Conservation (phyloP, 2,329 filamentous ascomycete species). For the Dactylellina drechsleri region DNA sequence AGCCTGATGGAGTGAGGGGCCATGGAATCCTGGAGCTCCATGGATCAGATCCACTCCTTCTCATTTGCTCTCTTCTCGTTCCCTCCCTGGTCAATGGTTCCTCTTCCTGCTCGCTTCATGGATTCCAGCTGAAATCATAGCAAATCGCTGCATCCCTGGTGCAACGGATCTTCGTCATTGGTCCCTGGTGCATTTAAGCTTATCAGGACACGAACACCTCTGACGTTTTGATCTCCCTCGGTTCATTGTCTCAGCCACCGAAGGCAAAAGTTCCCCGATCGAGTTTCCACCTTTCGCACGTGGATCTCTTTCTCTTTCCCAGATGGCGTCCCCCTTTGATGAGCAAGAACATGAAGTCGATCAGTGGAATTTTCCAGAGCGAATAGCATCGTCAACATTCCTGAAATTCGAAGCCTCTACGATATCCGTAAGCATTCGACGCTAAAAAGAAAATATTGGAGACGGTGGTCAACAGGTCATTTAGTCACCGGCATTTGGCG, state of each 20-base stretch:
- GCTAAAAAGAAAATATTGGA: not conserved
- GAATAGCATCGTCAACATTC: conserved; percentile 3
- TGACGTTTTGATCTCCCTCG: conserved; percentile 39
- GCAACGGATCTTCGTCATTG: conserved; percentile 43
- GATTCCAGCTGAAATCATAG: conserved; percentile 37
- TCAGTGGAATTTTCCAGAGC: conserved; percentile 50
- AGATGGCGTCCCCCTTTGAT: conserved; percentile 18
- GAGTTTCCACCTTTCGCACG: conserved; percentile 36
- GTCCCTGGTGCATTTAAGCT: conserved; percentile 53
- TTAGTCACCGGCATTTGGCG: conserved; percentile 13
- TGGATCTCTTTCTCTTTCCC: conserved; percentile 16
- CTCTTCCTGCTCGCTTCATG: conserved; percentile 29
- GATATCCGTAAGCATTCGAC: too few species aligned
- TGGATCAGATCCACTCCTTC: conserved; percentile 34
- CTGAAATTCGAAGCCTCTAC: not conserved
- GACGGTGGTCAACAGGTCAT: not conserved
- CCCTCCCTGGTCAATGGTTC: conserved; percentile 8
- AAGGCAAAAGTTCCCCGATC: conserved; percentile 41
- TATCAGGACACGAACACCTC: conserved; percentile 42
- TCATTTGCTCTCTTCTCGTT: conserved; percentile 20
- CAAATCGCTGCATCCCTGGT: conserved; percentile 42
- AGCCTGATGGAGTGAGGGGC: conserved; percentile 7
- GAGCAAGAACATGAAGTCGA: conserved; percentile 14
- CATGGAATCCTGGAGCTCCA: conserved; percentile 42
- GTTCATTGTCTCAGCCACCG: conserved; percentile 7